Evolutionary conservation across 768 basidiomycete genomes (phyloP).

Genomic region (Termitomyces sp.): DNA sequence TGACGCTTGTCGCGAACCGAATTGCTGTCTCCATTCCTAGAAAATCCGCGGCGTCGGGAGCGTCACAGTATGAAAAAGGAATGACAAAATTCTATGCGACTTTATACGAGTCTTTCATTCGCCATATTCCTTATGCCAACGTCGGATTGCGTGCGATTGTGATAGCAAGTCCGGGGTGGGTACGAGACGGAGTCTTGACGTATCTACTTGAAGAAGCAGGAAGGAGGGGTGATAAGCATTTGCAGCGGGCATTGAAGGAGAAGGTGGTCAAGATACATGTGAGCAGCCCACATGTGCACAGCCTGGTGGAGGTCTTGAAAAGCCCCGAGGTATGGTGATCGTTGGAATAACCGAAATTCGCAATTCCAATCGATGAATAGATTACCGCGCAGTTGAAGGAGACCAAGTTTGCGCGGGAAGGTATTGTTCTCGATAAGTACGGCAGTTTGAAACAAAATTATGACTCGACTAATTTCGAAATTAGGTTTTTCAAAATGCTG

Average conservation of each 20-base stretch:
- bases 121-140: slow-evolving; percentile 84
- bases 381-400: slow-evolving; percentile 77
- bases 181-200: slow-evolving; percentile 82
- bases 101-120: slow-evolving; percentile 79
- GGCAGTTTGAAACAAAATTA: background rate
- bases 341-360: background rate
- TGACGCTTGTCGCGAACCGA: slow-evolving; percentile 90
- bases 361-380: slow-evolving; percentile 28
- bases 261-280: slow-evolving; percentile 91
- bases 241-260: slow-evolving; percentile 70
- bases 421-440: slow-evolving; percentile 84
- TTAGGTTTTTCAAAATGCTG: slow-evolving; percentile 97
- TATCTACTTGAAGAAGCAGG: slow-evolving; percentile 80
- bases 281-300: slow-evolving; percentile 92
- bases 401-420: slow-evolving; percentile 95
- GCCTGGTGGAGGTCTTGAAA: slow-evolving; percentile 88
- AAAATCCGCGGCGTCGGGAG: slow-evolving; percentile 77
- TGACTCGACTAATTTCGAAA: slow-evolving; percentile 1
- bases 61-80: slow-evolving; percentile 91
- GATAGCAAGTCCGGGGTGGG: slow-evolving; percentile 96
- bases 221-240: slow-evolving; percentile 71
- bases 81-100: slow-evolving; percentile 77
- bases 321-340: slow-evolving; percentile 75
- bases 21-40: slow-evolving; percentile 87
- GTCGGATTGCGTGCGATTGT: slow-evolving; percentile 81